phyloP scores from a whole-genome alignment of 495 filamentous ascomycete species.

The Thermothielavioides terrestris region DNA sequence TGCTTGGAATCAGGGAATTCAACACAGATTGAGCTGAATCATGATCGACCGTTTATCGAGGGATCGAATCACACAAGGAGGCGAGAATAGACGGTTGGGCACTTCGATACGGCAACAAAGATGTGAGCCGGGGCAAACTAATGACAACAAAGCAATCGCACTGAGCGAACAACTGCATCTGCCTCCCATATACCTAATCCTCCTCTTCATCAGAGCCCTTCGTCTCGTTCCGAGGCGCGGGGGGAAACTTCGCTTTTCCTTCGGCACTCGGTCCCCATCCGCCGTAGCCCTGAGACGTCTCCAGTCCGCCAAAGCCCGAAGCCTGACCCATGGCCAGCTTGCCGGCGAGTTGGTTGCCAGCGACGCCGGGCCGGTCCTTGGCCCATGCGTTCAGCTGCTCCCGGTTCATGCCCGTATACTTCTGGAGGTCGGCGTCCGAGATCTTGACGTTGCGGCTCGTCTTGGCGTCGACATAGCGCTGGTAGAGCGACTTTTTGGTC shows the following conservation, averaged over 20 bases:
- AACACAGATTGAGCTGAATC: too few relatives aligned
- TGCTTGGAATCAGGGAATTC: too few relatives aligned
- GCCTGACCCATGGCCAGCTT: conserved; percentile 14
- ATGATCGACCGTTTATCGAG: too few relatives aligned
- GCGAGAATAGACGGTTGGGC: too few relatives aligned
- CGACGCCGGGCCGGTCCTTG: conserved; percentile 17
- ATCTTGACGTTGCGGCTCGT: conserved; percentile 8
- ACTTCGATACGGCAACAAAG: not conserved
- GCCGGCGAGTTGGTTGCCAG: conserved; percentile 14
- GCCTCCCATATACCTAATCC: not conserved
- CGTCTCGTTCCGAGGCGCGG: not conserved
- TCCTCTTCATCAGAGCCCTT: conserved; percentile 2
- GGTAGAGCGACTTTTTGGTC: conserved; percentile 17
- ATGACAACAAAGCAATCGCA: not conserved
- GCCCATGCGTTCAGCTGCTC: conserved; percentile 16
- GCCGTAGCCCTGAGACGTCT: conserved; percentile 6
- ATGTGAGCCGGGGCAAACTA: not conserved
- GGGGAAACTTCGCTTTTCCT: conserved; percentile 12
- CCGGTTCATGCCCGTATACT: conserved; percentile 22
- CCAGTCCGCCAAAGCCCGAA: conserved; percentile 1
- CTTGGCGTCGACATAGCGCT: conserved; percentile 15
- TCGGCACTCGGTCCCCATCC: conserved; percentile 13
- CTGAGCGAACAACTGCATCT: not conserved
- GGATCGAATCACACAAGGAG: too few relatives aligned
- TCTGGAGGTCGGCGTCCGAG: conserved; percentile 17